A percentile compares a stretch with the other conserved stretches of the same genome.
Conservation (phyloP, 768 basidiomycete genomes). For the Amanita phalloides region DNA sequence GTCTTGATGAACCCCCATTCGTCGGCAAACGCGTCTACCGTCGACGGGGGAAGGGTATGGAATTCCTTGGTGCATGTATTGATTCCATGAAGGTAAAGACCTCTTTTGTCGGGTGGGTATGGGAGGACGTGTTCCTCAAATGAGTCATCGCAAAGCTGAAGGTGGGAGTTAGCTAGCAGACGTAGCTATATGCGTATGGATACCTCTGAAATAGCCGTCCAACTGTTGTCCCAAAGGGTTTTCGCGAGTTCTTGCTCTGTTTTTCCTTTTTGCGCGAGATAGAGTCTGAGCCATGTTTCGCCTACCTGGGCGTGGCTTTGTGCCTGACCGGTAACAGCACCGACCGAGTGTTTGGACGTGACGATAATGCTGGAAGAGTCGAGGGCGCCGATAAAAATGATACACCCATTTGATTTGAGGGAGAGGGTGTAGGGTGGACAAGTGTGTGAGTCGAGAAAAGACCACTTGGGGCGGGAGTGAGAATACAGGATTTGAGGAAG, state of each 20-base stretch:
- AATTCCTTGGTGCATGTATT: slow-evolving; percentile 64
- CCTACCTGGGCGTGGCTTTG: slow-evolving; percentile 77
- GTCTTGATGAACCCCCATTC: slow-evolving; percentile 93
- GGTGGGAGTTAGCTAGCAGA: not conserved
- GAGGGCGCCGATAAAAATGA: slow-evolving; percentile 89
- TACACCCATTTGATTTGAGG: slow-evolving; percentile 92
- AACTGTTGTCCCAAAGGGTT: slow-evolving; percentile 67
- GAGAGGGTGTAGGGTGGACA: slow-evolving; percentile 75
- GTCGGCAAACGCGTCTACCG: slow-evolving; percentile 70
- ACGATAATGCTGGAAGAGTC: slow-evolving; percentile 65
- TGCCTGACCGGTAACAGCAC: slow-evolving; percentile 29
- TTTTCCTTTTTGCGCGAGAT: slow-evolving; percentile 49
- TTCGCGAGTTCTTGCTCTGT: slow-evolving; percentile 67
- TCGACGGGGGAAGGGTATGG: slow-evolving; percentile 52
- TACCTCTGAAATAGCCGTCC: slow-evolving; percentile 92
- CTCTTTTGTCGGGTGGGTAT: slow-evolving; percentile 73
- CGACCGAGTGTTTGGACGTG: slow-evolving; percentile 90
- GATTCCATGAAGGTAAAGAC: slow-evolving; percentile 88
- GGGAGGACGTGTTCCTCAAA: slow-evolving; percentile 96
- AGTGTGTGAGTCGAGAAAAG: slow-evolving; percentile 56
- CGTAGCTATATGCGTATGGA: slow-evolving; percentile 9
- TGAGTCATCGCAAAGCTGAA: slow-evolving; percentile 91
- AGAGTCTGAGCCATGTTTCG: slow-evolving; percentile 69
- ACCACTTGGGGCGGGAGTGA: slow-evolving; percentile 45
- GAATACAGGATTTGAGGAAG: not conserved